These are phyloP conservation scores for Oryza coarctata DNA, from an alignment of 176 grass and related monocot species.

Conservation along the genomic window DNA sequence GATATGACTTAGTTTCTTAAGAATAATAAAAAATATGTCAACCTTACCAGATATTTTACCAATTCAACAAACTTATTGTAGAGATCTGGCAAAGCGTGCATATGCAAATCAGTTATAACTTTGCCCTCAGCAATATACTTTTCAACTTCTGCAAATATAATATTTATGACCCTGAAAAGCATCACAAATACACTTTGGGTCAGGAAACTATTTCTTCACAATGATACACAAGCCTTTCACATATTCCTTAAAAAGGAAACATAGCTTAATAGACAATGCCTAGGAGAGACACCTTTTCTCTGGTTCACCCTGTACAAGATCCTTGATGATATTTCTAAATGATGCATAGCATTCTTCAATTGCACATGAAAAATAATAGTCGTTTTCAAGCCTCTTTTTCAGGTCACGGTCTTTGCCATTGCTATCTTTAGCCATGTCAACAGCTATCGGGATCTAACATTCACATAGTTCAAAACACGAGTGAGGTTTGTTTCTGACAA, in stretches of 20 bases:
- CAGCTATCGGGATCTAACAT: constrained; percentile 82
- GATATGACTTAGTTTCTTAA: background rate
- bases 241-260: background rate
- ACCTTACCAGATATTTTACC: constrained; percentile 73
- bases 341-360: constrained; percentile 87
- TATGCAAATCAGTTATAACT: constrained; percentile 64
- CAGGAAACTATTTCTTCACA: constrained; percentile 9
- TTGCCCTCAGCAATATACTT: constrained; percentile 43
- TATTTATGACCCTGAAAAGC: constrained; percentile 66
- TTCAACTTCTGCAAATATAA: constrained; percentile 73
- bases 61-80: constrained; percentile 64
- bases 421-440: constrained; percentile 95
- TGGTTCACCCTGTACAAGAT: constrained; percentile 58
- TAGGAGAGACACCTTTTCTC: constrained; percentile 60
- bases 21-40: constrained; percentile 8
- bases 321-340: constrained; percentile 71
- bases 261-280: background rate
- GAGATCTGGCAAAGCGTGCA: constrained; percentile 71
- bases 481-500: background rate
- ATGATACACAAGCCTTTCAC: background rate
- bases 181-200: constrained; percentile 23
- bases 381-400: constrained; percentile 65
- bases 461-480: constrained; percentile 30
- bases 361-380: constrained; percentile 82
- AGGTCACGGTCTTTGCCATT: constrained; percentile 68